Evolutionary conservation across 306 rosid species (phyloP), one percentile per base, ranked within the genome.

Genomic region (Sindora glabra): DNA sequence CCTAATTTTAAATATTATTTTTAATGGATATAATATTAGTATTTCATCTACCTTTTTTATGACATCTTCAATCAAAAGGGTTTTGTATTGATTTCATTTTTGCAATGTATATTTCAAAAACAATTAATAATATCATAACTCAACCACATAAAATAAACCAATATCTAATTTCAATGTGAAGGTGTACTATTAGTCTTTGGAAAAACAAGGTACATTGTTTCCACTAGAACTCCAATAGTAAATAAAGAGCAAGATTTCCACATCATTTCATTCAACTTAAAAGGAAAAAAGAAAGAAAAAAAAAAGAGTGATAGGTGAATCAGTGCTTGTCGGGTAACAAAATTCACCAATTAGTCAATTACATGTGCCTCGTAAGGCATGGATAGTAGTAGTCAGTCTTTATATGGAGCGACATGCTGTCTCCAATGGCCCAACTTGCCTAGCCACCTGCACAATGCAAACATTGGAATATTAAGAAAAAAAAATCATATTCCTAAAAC

Each of bases 361-460:
- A 26, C 15, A 40, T n/a, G n/a, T n/a, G n/a, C n/a, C n/a, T n/a
- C n/a, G n/a, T n/a, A n/a, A n/a, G n/a, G n/a, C n/a, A n/a, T 56
- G 15, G 68, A 62, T 59, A 30, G 19, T 46, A 37, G 5, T 51
- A 5, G 48, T 37, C 36, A n/a, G 38, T 29, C 52, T 40, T 82
- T 50, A 84, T 58, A 66, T 76, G 64, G 89, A 71, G 34, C 83
- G 77, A 60, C 89, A 69, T 50, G 97, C 79, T 25, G 68, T 53
- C 44, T 69, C 75, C 1, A 0, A 10, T 8, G 85, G 81, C 22
- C 89, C 90, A 55, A 62, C 74, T 62, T 90, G n/a, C n/a, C n/a
- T n/a, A n/a, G n/a, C n/a, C n/a, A n/a, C n/a, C n/a, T n/a, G 96
- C 78, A 85, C 81, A 32, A 68, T 54, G 77, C 70, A 95, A 87